Base-by-base conservation (phyloP, 2,329 filamentous ascomycete genomes). In the Trichoderma asperellum region DNA sequence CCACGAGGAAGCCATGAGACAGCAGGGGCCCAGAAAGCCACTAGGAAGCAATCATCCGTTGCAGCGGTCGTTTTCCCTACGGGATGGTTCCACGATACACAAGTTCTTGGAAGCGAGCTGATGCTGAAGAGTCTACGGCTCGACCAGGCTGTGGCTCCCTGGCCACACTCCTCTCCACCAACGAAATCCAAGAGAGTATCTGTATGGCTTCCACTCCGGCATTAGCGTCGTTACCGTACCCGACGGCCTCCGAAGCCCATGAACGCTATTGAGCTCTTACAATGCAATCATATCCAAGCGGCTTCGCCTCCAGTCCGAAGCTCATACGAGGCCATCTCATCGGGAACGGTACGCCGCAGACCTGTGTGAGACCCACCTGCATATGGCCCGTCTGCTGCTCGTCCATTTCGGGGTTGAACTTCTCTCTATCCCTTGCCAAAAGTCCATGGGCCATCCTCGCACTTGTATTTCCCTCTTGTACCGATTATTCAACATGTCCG, bases 281-380 rank as follows among this genome's bases (percentile, higher is more conserved):
- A 53, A 52, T 16, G 18, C 29, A 58, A 21, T n/a, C 8, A 29
- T 12, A 2, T 24, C 16, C 11, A 16, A 32, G 14, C 34, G 24
- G n/a, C 18, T 12, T 35, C 53, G 43, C 8, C 56, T 34, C 32
- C 29, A 27, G 27, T 27, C 71, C 58, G 59, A 64, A 29, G 58
- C 65, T 69, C 77, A 78, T 80, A 78, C 79, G 77, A 80, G 77
- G 74, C 73, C 75, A 73, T 77, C 73, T 77, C 76, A 77, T 78
- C 73, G 75, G 74, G 77, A 72, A 72, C 74, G 78, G 79, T 75
- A 73, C 68, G 72, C 72, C 72, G 73, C 77, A 78, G 75, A 59
- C 29, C 70, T 56, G 76, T 79, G 76, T 75, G 70, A 78, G 72
- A 56, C 61, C 68, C 62, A 58, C 43, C 52, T 67, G 40, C 52